These are phyloP conservation scores for Aspergillus novofumigatus DNA, from an alignment of 2,329 filamentous ascomycete species.

Conservation along the genomic window DNA sequence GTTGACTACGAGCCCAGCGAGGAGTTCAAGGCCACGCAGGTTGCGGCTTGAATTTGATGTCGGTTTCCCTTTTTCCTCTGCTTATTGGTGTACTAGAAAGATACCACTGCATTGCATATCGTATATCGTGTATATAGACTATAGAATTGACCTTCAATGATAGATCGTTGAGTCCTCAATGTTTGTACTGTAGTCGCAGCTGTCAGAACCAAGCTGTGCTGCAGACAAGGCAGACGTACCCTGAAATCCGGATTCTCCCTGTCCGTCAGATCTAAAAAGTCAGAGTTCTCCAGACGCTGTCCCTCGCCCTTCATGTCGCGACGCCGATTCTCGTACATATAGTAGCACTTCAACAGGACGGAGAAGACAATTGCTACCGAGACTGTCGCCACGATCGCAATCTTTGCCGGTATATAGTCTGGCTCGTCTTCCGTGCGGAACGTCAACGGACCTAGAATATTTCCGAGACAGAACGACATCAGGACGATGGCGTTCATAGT, in stretches of 20 bases:
- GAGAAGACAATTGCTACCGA: conserved; percentile 25
- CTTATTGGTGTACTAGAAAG: neutral
- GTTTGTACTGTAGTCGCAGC: conserved; percentile 1
- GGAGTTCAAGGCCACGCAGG: conserved; percentile 24
- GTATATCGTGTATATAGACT: conserved; percentile 7
- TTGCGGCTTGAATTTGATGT: conserved; percentile 13
- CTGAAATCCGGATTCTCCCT: conserved; percentile 26
- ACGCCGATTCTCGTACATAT: conserved; percentile 29
- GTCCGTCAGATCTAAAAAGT: conserved; percentile 33
- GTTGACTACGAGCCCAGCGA: conserved; percentile 34
- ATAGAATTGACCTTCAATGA: neutral
- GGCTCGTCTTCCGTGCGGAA: conserved; percentile 43
- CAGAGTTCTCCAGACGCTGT: conserved; percentile 20
- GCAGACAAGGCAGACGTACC: conserved; percentile 4
- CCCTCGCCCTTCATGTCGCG: conserved; percentile 19
- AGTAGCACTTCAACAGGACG: conserved; percentile 19
- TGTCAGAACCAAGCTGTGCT: neutral
- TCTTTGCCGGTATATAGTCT: conserved; percentile 37
- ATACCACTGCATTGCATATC: neutral
- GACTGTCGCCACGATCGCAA: conserved; percentile 35
- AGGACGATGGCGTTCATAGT: conserved; percentile 46
- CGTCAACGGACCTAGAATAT: conserved; percentile 44
- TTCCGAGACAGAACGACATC: conserved; percentile 41
- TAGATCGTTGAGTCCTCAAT: neutral
- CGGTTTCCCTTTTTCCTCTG: neutral